A percentile compares a stretch with the other conserved stretches of the same genome.
Evolutionary conservation across 2,329 filamentous ascomycete genomes (phyloP).

Genomic region (Fusarium compactum): DNA sequence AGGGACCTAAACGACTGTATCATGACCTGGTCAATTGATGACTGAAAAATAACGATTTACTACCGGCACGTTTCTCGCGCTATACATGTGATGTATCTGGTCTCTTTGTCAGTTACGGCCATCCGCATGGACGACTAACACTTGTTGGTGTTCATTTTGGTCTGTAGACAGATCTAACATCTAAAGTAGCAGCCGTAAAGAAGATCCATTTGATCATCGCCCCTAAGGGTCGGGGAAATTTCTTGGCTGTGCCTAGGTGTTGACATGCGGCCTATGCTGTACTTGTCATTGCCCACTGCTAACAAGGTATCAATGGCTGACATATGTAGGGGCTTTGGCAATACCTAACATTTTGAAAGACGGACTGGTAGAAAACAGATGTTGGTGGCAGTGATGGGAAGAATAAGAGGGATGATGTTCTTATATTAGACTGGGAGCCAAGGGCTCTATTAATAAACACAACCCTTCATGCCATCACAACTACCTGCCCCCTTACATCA

Average conservation of each 20-base stretch:
- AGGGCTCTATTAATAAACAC: conserved; percentile 2
- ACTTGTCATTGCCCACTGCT: neutral
- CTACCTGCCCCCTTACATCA: conserved; percentile 17
- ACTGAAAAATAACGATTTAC: conserved; percentile 40
- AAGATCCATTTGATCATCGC: neutral
- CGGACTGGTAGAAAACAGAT: neutral
- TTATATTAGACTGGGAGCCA: neutral
- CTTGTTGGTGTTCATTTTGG: neutral
- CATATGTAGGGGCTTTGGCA: neutral
- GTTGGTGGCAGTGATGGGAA: neutral
- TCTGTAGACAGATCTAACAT: neutral
- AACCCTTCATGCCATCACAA: conserved; percentile 8
- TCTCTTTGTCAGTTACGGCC: neutral
- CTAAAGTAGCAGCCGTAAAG: neutral
- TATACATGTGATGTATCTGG: neutral
- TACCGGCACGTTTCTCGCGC: neutral
- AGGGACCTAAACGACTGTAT: conserved; percentile 42
- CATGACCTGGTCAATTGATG: conserved; percentile 33
- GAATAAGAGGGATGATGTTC: neutral
- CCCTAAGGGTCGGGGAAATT: no score
- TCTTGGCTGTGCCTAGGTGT: neutral
- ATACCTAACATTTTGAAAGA: neutral
- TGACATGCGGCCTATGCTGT: neutral
- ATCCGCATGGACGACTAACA: neutral
- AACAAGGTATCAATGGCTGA: neutral